Conservation (phyloP, 768 basidiomycete genomes). For the Termitomyces sp. region DNA sequence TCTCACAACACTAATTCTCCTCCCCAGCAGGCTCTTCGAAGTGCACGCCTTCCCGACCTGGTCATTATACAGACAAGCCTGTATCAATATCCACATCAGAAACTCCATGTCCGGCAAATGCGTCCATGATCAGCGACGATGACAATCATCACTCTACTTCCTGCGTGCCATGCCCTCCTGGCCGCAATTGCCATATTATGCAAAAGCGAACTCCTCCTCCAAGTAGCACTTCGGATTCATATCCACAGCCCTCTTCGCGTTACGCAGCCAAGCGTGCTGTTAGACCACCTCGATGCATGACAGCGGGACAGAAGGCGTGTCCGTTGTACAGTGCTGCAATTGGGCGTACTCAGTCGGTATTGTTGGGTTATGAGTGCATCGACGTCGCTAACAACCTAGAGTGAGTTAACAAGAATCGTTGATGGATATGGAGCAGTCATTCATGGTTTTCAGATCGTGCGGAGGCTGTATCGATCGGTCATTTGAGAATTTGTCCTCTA, state of each 20-base stretch:
- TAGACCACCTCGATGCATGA: slow-evolving; percentile 3
- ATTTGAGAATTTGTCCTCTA: slow-evolving; percentile 16
- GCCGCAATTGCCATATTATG: not conserved
- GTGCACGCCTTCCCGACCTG: slow-evolving; percentile 3
- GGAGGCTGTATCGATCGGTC: slow-evolving; percentile 25
- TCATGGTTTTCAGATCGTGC: slow-evolving; percentile 23
- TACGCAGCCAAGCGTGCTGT: not conserved
- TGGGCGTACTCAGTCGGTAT: not conserved
- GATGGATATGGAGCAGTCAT: no score
- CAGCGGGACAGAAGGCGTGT: slow-evolving; percentile 6
- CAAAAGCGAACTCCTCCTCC: not conserved
- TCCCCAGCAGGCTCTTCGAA: not conserved
- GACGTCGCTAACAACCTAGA: slow-evolving; percentile 6
- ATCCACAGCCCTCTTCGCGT: slow-evolving; percentile 1
- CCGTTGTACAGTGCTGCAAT: slow-evolving; percentile 7
- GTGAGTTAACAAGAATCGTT: not conserved
- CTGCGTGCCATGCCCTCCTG: slow-evolving; percentile 12
- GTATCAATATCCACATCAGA: not conserved
- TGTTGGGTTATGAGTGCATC: slow-evolving; percentile 9
- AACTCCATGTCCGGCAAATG: not conserved
- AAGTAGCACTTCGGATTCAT: not conserved
- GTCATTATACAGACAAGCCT: not conserved
- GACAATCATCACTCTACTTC: slow-evolving; percentile 13
- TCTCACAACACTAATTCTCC: not conserved
- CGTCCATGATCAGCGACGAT: not conserved